Percentiles rank a stretch among this genome's conserved stretches.
Evolutionary conservation across 2,329 filamentous ascomycete genomes (phyloP).

Genomic region (Xylariomycetidae sp.): DNA sequence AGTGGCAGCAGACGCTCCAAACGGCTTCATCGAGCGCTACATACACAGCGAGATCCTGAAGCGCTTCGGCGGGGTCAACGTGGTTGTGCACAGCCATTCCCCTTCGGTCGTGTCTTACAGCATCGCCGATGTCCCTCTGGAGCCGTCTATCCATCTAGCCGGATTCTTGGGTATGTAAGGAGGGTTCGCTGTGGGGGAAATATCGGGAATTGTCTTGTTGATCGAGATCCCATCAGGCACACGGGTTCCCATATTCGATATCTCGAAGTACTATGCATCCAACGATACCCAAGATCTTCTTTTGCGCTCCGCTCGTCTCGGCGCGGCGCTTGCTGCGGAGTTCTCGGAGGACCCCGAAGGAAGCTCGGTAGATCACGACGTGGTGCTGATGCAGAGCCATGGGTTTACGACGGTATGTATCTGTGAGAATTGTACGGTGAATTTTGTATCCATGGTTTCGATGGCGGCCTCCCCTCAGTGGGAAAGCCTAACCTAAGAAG

Average conservation of each 20-base stretch:
- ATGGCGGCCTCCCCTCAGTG: too few relatives aligned
- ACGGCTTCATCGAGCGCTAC: constrained; percentile 27
- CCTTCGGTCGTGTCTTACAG: constrained; percentile 10
- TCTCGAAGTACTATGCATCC: constrained; percentile 6
- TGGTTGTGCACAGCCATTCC: constrained; percentile 14
- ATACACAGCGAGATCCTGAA: constrained; percentile 16
- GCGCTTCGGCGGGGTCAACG: constrained; percentile 8
- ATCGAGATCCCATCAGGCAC: too few relatives aligned
- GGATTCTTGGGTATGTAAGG: constrained; percentile 11
- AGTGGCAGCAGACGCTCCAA: constrained; percentile 31
- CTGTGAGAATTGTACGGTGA: too few relatives aligned
- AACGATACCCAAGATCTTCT: constrained; percentile 11
- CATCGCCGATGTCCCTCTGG: constrained; percentile 8
- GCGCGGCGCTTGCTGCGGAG: constrained; percentile 11
- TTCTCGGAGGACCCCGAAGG: constrained; percentile 2
- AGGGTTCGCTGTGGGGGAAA: too few relatives aligned
- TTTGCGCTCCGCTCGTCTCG: constrained; percentile 9
- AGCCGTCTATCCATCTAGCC: constrained; percentile 10
- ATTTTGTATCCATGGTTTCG: too few relatives aligned
- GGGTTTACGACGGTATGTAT: constrained; percentile 13
- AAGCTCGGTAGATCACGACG: background rate
- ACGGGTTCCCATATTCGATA: constrained; percentile 12
- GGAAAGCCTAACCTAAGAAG: too few relatives aligned
- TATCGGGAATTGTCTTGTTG: too few relatives aligned
- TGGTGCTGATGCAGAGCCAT: constrained; percentile 14